These are phyloP conservation scores for Beauveria australis DNA, from an alignment of 2,329 filamentous ascomycete species.

Conservation along the genomic window DNA sequence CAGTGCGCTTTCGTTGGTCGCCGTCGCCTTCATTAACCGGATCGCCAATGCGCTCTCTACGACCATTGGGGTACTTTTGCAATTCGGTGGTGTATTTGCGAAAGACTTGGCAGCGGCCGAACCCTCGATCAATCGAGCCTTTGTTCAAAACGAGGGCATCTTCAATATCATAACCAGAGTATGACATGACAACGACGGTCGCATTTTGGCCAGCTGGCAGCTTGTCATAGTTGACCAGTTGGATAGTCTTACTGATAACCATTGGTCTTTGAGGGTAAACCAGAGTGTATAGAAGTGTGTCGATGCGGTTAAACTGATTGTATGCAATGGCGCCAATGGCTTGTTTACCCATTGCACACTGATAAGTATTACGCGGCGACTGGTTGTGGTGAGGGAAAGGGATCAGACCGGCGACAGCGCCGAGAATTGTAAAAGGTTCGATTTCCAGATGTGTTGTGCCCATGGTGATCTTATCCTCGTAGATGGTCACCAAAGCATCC, in stretches of 20 bases:
- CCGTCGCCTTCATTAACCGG: slow-evolving; percentile 48
- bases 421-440: slow-evolving; percentile 93
- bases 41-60: slow-evolving; percentile 55
- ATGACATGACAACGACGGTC: slow-evolving; percentile 98
- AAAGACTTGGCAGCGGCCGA: slow-evolving; percentile 96
- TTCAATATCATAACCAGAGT: slow-evolving; percentile 98
- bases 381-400: slow-evolving; percentile 99
- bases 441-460: slow-evolving; percentile 93
- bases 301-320: slow-evolving; percentile 95
- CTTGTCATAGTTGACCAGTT: slow-evolving; percentile 94
- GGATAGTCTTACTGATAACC: slow-evolving; percentile 95
- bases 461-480: slow-evolving; percentile 73
- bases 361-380: slow-evolving; percentile 95
- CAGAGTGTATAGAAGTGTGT: slow-evolving; percentile 90
- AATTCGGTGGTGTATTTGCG: slow-evolving; percentile 83
- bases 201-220: slow-evolving; percentile 95
- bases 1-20: slow-evolving; percentile 51
- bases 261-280: slow-evolving; percentile 97
- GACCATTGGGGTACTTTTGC: slow-evolving; percentile 83
- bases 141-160: slow-evolving; percentile 96
- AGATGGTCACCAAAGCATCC: slow-evolving; percentile 85
- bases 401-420: slow-evolving; percentile 91
- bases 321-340: slow-evolving; percentile 97
- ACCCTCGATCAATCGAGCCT: slow-evolving; percentile 87
- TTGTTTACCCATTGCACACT: slow-evolving; percentile 99